Evolutionary conservation across 768 basidiomycete genomes (phyloP).

Genomic region (Lactarius hatsudake): DNA sequence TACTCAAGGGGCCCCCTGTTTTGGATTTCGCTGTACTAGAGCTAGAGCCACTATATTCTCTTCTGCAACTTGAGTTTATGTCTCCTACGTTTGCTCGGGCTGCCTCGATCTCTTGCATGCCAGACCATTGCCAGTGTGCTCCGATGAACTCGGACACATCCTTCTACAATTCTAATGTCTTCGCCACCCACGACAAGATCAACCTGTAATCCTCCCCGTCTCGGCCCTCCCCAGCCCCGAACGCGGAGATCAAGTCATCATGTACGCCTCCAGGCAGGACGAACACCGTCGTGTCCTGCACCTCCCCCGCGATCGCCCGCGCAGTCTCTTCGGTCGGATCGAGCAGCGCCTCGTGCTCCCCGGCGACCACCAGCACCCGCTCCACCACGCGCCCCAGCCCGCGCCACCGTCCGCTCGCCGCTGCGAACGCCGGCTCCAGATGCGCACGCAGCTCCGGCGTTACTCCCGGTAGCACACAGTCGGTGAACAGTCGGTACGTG

Average conservation of each 20-base stretch:
- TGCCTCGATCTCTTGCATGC: no score
- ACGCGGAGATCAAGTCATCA: slow-evolving; percentile 13
- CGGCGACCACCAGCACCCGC: slow-evolving; percentile 2
- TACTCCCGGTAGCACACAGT: not conserved
- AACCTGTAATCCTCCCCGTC: slow-evolving; percentile 5
- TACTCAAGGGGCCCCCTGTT: no score
- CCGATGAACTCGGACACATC: no score
- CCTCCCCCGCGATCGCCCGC: slow-evolving; percentile 3
- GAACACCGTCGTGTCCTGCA: slow-evolving; percentile 1
- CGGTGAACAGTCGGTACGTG: not conserved
- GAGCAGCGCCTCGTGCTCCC: not conserved
- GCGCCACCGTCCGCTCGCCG: slow-evolving; percentile 2
- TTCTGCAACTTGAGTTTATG: no score
- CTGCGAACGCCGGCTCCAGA: slow-evolving; percentile 7
- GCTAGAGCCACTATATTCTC: no score
- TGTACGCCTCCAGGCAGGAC: slow-evolving; percentile 15
- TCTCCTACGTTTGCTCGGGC: no score
- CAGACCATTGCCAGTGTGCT: no score
- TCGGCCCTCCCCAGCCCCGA: slow-evolving; percentile 5
- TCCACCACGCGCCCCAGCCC: not conserved
- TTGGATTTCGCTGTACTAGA: no score
- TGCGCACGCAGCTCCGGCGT: slow-evolving; percentile 1
- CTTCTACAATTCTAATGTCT: not conserved
- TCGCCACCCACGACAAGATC: not conserved
- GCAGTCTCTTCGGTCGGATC: not conserved